Evolutionary conservation across 148 eudicot genomes (phyloP).

Genomic region (Heliamphora exappendiculata): DNA sequence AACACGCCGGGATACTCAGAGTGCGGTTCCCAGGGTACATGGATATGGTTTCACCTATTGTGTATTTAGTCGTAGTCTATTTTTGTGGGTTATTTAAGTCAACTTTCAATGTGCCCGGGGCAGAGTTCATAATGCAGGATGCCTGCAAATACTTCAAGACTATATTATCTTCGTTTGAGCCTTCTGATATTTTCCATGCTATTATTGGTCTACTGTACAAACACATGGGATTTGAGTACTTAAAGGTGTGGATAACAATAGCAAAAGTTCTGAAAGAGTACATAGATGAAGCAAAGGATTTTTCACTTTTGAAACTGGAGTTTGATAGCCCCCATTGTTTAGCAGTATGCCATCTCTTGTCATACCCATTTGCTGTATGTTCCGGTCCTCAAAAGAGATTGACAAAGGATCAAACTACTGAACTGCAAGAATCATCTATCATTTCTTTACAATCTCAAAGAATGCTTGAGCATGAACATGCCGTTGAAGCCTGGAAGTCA

Average conservation of each 20-base stretch:
- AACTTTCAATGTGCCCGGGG: slow-evolving; percentile 20
- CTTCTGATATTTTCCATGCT: slow-evolving; percentile 44
- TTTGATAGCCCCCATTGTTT: slow-evolving; percentile 24
- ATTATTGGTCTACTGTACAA: slow-evolving; percentile 40
- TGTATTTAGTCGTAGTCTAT: slow-evolving; percentile 38
- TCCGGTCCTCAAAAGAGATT: slow-evolving; percentile 16
- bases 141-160: slow-evolving; percentile 27
- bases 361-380: slow-evolving; percentile 51
- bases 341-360: slow-evolving; percentile 40
- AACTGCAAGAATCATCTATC: slow-evolving; percentile 10
- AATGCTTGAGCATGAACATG: slow-evolving; percentile 32
- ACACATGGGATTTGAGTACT: slow-evolving; percentile 21
- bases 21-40: slow-evolving; percentile 23
- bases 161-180: slow-evolving; percentile 39
- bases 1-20: slow-evolving; percentile 16
- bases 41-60: slow-evolving; percentile 59
- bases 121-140: slow-evolving; percentile 25
- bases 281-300: slow-evolving; percentile 32
- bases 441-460: slow-evolving; percentile 18
- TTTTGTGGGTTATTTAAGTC: slow-evolving; percentile 29
- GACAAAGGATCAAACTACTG: slow-evolving; percentile 11
- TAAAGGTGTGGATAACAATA: slow-evolving; percentile 51
- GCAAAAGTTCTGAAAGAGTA: slow-evolving; percentile 47
- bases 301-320: slow-evolving; percentile 25
- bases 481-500: slow-evolving; percentile 45